These are phyloP conservation scores for Lithospermum erythrorhizon DNA, from an alignment of 257 asterid species.

Conservation along the genomic window DNA sequence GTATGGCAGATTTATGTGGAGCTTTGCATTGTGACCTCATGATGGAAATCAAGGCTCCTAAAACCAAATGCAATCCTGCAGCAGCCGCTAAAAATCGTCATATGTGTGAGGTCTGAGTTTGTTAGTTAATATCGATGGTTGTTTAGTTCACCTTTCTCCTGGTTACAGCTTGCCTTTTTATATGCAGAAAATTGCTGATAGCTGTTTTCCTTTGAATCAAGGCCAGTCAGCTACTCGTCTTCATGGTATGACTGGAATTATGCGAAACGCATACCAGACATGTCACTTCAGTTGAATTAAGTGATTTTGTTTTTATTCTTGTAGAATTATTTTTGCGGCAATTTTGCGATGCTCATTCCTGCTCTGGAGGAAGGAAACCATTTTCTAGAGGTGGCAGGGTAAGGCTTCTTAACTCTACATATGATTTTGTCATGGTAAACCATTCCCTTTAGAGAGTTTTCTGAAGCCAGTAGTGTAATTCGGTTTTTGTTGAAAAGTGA, in stretches of 20 bases:
- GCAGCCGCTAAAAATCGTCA: constrained; percentile 77
- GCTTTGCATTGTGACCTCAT: constrained; percentile 83
- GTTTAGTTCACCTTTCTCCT: neutral
- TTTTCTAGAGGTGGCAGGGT: constrained; percentile 88
- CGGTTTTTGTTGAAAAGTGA: neutral
- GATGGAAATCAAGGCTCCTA: constrained; percentile 41
- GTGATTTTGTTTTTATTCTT: constrained; percentile 13
- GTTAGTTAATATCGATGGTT: neutral
- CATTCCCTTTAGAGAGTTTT: neutral
- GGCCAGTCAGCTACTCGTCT: constrained; percentile 64
- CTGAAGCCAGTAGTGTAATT: neutral
- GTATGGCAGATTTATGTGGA: constrained; percentile 91
- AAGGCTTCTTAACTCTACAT: constrained; percentile 12
- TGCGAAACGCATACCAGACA: neutral
- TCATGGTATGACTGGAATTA: constrained; percentile 41
- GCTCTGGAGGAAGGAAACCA: constrained; percentile 56
- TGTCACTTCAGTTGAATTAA: neutral
- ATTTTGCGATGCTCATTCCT: constrained; percentile 86
- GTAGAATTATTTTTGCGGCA: constrained; percentile 78
- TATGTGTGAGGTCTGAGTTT: constrained; percentile 64
- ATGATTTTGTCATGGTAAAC: neutral
- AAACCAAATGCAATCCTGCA: constrained; percentile 85
- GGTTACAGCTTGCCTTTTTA: constrained; percentile 8
- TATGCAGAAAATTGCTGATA: constrained; percentile 65
- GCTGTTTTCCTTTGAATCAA: constrained; percentile 62